Conservation (phyloP, 306 rosid genomes). For the Rosa multiflora region DNA sequence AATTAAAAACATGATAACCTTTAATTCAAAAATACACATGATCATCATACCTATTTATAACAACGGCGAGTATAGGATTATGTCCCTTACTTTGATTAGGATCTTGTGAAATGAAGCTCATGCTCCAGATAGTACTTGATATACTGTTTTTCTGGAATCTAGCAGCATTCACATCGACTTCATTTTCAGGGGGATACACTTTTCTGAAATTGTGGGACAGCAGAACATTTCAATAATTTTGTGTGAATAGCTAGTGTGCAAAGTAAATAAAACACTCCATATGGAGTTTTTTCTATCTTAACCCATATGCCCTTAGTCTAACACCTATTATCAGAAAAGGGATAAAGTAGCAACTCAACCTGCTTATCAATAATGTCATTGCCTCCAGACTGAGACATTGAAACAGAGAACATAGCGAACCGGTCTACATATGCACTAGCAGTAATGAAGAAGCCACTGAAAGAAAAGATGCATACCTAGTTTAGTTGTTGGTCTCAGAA, state of each 20-base stretch:
- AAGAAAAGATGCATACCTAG: no score
- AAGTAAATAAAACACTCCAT: neutral
- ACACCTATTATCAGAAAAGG: constrained; percentile 20
- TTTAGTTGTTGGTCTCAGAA: no score
- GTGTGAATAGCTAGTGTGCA: neutral
- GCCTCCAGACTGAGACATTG: constrained; percentile 48
- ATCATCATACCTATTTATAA: constrained; percentile 67
- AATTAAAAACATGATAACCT: constrained; percentile 5
- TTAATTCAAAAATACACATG: neutral
- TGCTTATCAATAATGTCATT: constrained; percentile 67
- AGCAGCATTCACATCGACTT: constrained; percentile 43
- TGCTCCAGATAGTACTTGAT: constrained; percentile 85
- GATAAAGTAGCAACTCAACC: constrained; percentile 38
- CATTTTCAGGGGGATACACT: constrained; percentile 66
- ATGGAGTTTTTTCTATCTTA: neutral
- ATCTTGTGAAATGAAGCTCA: constrained; percentile 84
- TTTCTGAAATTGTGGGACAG: constrained; percentile 51
- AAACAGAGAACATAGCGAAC: constrained; percentile 80
- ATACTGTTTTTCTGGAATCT: constrained; percentile 48
- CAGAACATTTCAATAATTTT: constrained; percentile 18
- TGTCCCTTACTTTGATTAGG: constrained; percentile 54
- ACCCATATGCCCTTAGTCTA: constrained; percentile 13
- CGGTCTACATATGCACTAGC: constrained; percentile 80
- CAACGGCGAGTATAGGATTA: constrained; percentile 80
- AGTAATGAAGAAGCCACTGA: constrained; percentile 95